A percentile compares a stretch with the other conserved stretches of the same genome.
phyloP scores from a whole-genome alignment of 345 rosid species.

The Pugionium cornutum region DNA sequence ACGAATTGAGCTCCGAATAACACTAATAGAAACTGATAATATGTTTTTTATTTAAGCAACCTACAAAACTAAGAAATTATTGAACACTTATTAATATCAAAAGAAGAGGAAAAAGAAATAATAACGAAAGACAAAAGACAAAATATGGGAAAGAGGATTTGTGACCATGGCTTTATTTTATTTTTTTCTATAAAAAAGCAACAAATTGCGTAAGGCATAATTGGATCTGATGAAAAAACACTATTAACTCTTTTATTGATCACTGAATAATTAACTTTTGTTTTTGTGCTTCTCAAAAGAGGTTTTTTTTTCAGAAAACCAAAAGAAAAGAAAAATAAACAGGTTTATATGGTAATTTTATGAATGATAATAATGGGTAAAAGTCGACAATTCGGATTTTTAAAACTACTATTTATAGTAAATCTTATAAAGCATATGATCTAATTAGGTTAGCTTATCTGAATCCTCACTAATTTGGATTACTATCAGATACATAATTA shows the following conservation, averaged over 20 bases:
- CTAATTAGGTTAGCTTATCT: no score
- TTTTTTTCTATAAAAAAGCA: conserved; percentile 22
- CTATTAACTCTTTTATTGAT: background rate
- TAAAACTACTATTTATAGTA: no score
- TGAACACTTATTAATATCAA: background rate
- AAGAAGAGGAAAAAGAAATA: background rate
- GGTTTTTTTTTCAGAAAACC: background rate
- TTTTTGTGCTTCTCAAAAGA: conserved; percentile 22
- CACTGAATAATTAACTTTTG: conserved; percentile 5
- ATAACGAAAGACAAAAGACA: background rate
- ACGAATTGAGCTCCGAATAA: background rate
- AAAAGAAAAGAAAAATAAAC: background rate
- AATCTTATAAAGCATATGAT: no score
- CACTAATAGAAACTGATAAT: background rate
- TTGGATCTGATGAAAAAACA: background rate
- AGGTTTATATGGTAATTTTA: background rate
- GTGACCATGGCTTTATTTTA: conserved; percentile 26
- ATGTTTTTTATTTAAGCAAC: background rate
- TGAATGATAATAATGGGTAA: no score
- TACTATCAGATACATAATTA: no score
- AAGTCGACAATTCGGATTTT: no score
- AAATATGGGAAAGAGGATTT: conserved; percentile 4
- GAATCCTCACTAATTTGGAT: no score
- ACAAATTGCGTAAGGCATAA: conserved; percentile 19
- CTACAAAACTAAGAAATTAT: background rate